These are phyloP conservation scores for Teunomyces funiuensis DNA, from an alignment of 805 yeast species.

Conservation along the genomic window DNA sequence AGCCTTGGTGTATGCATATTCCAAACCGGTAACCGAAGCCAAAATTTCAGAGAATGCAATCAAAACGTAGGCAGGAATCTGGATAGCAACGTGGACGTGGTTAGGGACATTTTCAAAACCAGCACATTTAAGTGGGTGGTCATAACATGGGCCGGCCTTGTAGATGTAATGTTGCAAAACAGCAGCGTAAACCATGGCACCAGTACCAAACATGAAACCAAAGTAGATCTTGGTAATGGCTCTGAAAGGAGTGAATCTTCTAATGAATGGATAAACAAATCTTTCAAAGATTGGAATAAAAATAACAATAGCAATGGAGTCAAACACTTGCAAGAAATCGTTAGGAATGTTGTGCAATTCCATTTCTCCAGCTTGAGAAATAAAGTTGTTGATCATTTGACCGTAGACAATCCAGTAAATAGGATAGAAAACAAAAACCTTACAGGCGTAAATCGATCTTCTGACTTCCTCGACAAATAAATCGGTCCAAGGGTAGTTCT, in stretches of 20 bases:
- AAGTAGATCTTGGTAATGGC: constrained; percentile 71
- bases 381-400: constrained; percentile 71
- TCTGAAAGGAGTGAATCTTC: constrained; percentile 52
- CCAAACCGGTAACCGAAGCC: constrained; percentile 79
- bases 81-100: constrained; percentile 65
- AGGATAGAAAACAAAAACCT: constrained; percentile 69
- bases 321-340: constrained; percentile 73
- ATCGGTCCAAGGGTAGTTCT: constrained; percentile 59
- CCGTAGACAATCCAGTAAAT: constrained; percentile 72
- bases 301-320: constrained; percentile 73
- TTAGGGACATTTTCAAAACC: constrained; percentile 43
- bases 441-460: constrained; percentile 67
- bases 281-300: constrained; percentile 72
- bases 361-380: constrained; percentile 74
- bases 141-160: constrained; percentile 71
- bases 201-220: constrained; percentile 66
- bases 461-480: constrained; percentile 71
- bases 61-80: constrained; percentile 69
- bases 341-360: constrained; percentile 76
- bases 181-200: constrained; percentile 74
- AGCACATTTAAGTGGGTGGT: constrained; percentile 56
- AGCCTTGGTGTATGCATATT: constrained; percentile 82
- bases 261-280: constrained; percentile 47
- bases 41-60: constrained; percentile 76
- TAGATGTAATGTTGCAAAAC: constrained; percentile 72